Conservation (phyloP, 108 stramenopile species). For the Poteriospumella lacustris region DNA sequence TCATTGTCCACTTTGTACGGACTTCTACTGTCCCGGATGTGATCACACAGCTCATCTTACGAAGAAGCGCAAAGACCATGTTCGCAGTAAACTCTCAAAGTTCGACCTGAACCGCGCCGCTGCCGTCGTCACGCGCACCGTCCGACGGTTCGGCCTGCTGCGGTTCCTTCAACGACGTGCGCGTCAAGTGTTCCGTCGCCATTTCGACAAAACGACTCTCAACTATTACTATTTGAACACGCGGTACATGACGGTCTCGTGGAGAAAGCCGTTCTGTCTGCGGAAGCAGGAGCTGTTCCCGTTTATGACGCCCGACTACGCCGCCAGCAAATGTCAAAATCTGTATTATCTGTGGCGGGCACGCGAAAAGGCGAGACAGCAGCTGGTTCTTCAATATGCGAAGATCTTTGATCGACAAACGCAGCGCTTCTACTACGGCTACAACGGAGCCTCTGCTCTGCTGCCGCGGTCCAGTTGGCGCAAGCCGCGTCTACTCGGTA, state of each 20-base stretch:
- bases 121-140: background rate
- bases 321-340: constrained; percentile 4
- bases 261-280: constrained; percentile 24
- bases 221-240: constrained; percentile 17
- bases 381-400: background rate
- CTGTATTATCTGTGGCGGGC: constrained; percentile 11
- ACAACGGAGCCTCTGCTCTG: background rate
- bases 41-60: constrained; percentile 14
- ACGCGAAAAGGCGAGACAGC: background rate
- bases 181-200: background rate
- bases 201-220: background rate
- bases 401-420: constrained; percentile 24
- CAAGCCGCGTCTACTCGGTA: constrained; percentile 11
- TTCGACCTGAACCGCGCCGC: background rate
- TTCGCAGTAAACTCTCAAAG: background rate
- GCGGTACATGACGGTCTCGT: background rate
- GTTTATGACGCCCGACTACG: constrained; percentile 4
- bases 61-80: constrained; percentile 26
- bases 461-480: constrained; percentile 2
- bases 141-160: background rate
- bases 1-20: constrained; percentile 5
- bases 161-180: background rate
- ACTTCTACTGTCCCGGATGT: constrained; percentile 18
- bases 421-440: constrained; percentile 4
- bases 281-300: constrained; percentile 18